Percentiles rank a stretch among this genome's conserved stretches.
These are phyloP conservation scores for Ocimum tenuiflorum DNA, from an alignment of 257 asterid species.

Conservation along the genomic window DNA sequence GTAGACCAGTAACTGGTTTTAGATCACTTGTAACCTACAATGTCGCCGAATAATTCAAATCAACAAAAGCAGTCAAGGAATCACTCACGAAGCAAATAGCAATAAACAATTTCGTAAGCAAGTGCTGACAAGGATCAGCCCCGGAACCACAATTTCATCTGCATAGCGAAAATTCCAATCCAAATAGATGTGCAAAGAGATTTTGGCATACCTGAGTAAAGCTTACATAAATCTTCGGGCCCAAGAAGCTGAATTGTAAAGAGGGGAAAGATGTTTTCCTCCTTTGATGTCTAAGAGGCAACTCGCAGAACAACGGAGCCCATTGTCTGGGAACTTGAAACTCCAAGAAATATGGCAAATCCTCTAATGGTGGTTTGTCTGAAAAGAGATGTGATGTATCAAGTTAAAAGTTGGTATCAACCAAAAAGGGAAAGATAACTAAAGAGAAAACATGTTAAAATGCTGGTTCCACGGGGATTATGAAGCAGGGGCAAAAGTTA, in stretches of 20 bases:
- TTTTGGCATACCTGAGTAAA: conserved; percentile 61
- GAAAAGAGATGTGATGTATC: conserved; percentile 13
- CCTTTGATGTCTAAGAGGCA: conserved; percentile 89
- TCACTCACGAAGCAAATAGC: neutral
- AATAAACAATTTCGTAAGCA: neutral
- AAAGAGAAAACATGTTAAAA: neutral
- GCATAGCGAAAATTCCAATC: neutral
- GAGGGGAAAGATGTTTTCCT: conserved; percentile 62
- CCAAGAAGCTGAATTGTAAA: conserved; percentile 69
- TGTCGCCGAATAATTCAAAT: neutral
- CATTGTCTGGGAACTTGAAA: conserved; percentile 97
- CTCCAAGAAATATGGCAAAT: conserved; percentile 81
- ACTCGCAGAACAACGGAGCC: conserved; percentile 91
- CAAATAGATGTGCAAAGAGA: neutral
- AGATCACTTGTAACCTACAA: conserved; percentile 67
- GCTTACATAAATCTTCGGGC: conserved; percentile 72
- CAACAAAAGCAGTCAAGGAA: neutral
- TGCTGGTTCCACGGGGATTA: neutral
- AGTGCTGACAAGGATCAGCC: neutral
- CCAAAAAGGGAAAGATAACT: neutral
- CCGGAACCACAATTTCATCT: neutral
- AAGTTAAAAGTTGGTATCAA: neutral
- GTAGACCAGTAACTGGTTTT: conserved; percentile 81
- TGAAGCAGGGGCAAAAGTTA: neutral
- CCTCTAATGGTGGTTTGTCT: conserved; percentile 90